Percentiles rank a stretch among this genome's conserved stretches.
Evolutionary conservation across 1,284 basidiomycete species (phyloP).

Genomic region (Cystobasidium slooffiae): DNA sequence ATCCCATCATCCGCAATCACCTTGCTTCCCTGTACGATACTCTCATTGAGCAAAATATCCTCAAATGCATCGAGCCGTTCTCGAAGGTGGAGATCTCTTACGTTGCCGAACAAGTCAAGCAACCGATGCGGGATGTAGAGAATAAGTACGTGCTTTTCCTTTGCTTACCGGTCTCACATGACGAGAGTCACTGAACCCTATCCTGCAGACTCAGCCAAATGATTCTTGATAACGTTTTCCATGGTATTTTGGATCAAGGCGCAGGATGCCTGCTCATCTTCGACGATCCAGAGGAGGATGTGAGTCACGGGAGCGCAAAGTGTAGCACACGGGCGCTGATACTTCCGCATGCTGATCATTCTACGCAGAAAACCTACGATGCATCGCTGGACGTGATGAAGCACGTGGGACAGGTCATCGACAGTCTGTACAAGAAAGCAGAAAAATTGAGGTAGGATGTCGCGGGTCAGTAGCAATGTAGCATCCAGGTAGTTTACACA

Average conservation of each 20-base stretch:
- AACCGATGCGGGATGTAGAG: conserved; percentile 90
- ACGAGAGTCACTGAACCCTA: no score
- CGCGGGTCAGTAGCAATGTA: conserved; percentile 1
- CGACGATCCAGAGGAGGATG: conserved; percentile 78
- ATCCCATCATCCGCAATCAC: conserved; percentile 91
- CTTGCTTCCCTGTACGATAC: conserved; percentile 92
- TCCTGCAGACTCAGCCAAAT: conserved; percentile 93
- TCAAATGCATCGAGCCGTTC: conserved; percentile 94
- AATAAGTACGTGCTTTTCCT: conserved; percentile 69
- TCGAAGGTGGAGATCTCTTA: conserved; percentile 87
- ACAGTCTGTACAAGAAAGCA: conserved; percentile 55
- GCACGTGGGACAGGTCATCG: conserved; percentile 88
- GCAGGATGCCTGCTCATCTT: conserved; percentile 89
- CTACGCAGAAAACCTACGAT: conserved; percentile 74
- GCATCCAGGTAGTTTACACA: conserved; percentile 6
- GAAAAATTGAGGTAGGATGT: conserved; percentile 36
- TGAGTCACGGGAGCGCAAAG: conserved; percentile 43
- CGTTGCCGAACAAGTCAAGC: conserved; percentile 85
- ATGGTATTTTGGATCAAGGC: conserved; percentile 93
- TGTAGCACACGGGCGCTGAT: background rate
- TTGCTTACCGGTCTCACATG: no score
- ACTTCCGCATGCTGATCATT: background rate
- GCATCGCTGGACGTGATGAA: conserved; percentile 85
- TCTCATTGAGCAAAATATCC: conserved; percentile 89
- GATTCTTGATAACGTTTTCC: conserved; percentile 94